Evolutionary conservation across 73 alveolate genomes (phyloP), one percentile per base, ranked within the genome.

Genomic region (Paraurostyla sp.): DNA sequence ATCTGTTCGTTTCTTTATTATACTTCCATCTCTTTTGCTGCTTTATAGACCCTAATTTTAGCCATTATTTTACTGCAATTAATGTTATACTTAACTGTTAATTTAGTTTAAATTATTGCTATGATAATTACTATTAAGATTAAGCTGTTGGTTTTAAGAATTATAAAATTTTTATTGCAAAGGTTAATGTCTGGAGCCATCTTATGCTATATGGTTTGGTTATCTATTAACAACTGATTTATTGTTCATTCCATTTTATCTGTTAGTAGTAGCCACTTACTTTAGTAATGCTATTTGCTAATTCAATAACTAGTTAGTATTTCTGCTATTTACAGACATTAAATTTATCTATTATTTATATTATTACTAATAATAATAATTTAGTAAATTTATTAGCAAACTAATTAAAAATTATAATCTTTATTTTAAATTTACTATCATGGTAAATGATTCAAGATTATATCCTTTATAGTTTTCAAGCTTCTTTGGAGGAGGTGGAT

Each of bases 401-500:
- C 23, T 18, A 46, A 46, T 46, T 46, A 46, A 15, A 46, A 46
- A 46, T 15, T 46, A 15, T 15, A 46, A 46, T 15, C 13, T 46
- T 46, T n/a, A n/a, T n/a, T n/a, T n/a, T n/a, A n/a, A n/a, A n/a
- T n/a, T n/a, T n/a, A n/a, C n/a, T n/a, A n/a, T n/a, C n/a, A n/a
- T n/a, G n/a, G 51, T 29, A 40, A 16, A 2, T 76, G 30, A 22
- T 33, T 35, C 85, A 50, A 71, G 27, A 36, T 2, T 71, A 36
- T 38, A 22, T 20, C 71, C 3, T 30, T 56, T 16, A 25, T 50
- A 73, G 87, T 73, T 73, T 43, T n/a, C 57, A 73, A 27, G 27
- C 20, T 43, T 73, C 69, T 73, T 73, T 30, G 87, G 87, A 6
- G 87, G 87, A n/a, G 89, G 89, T 23, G 78, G 89, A 29, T 32